Evolutionary conservation across 108 stramenopile species (phyloP), one percentile per base, ranked within the genome.

Genomic region (Cyclotella choctawhatcheeana): DNA sequence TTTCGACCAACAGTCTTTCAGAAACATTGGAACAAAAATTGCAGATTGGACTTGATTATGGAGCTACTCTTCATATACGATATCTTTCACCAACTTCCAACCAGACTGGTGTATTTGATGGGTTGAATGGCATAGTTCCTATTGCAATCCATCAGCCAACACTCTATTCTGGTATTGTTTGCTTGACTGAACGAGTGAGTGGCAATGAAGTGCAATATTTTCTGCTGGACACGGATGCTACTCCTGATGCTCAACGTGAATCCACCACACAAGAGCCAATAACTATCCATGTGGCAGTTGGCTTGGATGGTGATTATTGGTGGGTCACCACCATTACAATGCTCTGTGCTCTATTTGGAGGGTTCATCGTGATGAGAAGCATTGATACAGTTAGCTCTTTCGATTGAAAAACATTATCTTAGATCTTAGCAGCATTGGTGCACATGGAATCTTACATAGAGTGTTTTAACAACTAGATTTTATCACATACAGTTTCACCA

Each of bases 1-100:
- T 69, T 44, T 5, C 18, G 3, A 47, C 13, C 52, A n/a, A 21
- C 44, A 3, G 13, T 59, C 24, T 10, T 69, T 18, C 14, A 25
- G 35, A 53, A 50, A 22, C 20, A 18, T 26, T 48, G 26, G 18
- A 2, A 22, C 3, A 55, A 40, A 21, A 4, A 30, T 29, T 77
- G 59, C 63, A 60, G 48, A 48, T 77, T 22, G 21, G 43, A 24
- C 20, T 83, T 34, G 63, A 74, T 17, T 74, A 79, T 45, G 62
- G 68, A 26, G 79, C 78, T 10, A 74, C 61, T 30, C 44, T 83
- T n/a, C 82, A 79, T 44, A 24, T 65, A 27, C 77, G 82, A 13
- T 83, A 83, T 64, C 77, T 73, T 21, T 54, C 52, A 14, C 78
- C 71, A 47, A 52, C 61, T 13, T 37, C 27, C 25, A 24, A 48